Base-by-base conservation (phyloP, 805 yeast species). In the Ogataea zsoltii region DNA sequence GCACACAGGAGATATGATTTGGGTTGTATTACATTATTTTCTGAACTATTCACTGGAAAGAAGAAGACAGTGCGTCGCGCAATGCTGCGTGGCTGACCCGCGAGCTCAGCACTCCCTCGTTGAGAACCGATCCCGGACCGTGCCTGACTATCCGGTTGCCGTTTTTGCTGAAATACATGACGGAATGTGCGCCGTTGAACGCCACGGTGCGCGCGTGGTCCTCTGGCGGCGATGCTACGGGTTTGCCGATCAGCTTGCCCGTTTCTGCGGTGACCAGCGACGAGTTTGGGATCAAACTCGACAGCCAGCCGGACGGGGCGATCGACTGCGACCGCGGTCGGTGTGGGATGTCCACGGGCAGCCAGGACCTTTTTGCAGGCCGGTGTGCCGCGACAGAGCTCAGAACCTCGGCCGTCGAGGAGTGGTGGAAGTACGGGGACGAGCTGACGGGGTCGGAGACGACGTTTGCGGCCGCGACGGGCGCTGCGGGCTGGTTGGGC, bases 1-100 rank as follows among this genome's bases (percentile, higher is more conserved):
- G 14, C 16, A 23, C 7, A 38, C 31, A 12, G 28, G 11, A 19
- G 16, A 29, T 30, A 32, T 14, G n/a, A n/a, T n/a, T n/a, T n/a
- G n/a, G n/a, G n/a, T n/a, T n/a, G n/a, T n/a, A n/a, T n/a, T n/a
- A n/a, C n/a, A n/a, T n/a, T n/a, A n/a, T n/a, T n/a, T n/a, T n/a
- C n/a, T n/a, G n/a, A n/a, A n/a, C n/a, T n/a, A n/a, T n/a, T n/a
- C n/a, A n/a, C 50, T 48, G 36, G 59, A 56, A 25, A 76, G 58
- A 2, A 5, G 25, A 21, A 5, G 25, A 21, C 25, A 21, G 25
- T 9, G 82, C 82, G 32, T 76, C 80, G 45, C 69, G 57, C 15
- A 76, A 56, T 1, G 78, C 74, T n/a, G 70, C 66, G 51, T 70
- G 77, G 47, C 79, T 76, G 23, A 77, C 69, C 36, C 72, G 63